Percentiles rank a stretch among this genome's conserved stretches.
phyloP scores from a whole-genome alignment of 2,329 filamentous ascomycete species.

The Neonectria punicea region DNA sequence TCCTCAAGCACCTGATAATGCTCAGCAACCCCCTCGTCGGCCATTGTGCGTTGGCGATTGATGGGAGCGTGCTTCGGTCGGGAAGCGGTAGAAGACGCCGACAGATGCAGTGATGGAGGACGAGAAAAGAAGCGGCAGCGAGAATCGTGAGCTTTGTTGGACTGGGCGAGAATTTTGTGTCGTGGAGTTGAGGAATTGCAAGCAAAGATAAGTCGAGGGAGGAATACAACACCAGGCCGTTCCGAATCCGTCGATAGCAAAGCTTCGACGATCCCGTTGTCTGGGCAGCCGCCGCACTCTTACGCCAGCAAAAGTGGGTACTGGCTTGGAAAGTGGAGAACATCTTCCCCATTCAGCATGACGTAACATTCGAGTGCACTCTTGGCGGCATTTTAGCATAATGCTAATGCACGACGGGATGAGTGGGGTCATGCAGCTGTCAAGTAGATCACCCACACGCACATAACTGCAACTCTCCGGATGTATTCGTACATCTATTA shows the following conservation, averaged over 20 bases:
- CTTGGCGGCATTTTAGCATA: no score
- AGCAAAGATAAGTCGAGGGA: no score
- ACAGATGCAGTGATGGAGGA: constrained; percentile 17
- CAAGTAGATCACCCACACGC: no score
- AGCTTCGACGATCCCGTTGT: neutral
- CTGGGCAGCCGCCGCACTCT: neutral
- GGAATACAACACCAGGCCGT: no score
- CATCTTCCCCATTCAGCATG: no score
- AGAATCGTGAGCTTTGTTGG: neutral
- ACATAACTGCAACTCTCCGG: no score
- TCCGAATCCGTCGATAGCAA: no score
- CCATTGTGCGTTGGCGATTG: constrained; percentile 57
- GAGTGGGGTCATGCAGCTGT: neutral
- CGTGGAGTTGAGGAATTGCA: no score
- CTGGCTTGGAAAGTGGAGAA: no score
- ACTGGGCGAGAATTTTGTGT: neutral
- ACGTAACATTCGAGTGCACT: no score
- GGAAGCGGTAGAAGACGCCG: constrained; percentile 10
- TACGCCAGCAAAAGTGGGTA: no score
- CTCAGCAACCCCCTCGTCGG: constrained; percentile 76
- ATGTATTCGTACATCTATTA: no score
- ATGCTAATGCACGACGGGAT: neutral
- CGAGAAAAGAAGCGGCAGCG: neutral
- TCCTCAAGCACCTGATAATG: constrained; percentile 97
- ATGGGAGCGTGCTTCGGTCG: constrained; percentile 32